Conservation (phyloP, 805 yeast species). For the Pichia insulana region DNA sequence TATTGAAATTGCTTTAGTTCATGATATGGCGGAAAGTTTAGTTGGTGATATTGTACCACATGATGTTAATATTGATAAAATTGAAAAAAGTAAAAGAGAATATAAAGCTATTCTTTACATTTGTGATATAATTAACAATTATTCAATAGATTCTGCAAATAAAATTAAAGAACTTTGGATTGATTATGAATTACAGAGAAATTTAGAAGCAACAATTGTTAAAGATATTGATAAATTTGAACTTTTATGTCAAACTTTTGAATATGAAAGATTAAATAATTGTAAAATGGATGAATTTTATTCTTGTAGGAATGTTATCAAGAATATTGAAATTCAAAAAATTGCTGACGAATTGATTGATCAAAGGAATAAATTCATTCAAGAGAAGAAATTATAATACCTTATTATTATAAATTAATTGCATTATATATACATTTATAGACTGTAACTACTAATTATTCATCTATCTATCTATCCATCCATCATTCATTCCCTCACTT, state of each 20-base stretch:
- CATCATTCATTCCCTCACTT: too few relatives aligned
- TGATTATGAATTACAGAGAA: constrained; percentile 80
- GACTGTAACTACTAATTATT: too few relatives aligned
- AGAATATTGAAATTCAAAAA: constrained; percentile 58
- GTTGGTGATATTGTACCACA: constrained; percentile 93
- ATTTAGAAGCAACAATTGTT: constrained; percentile 78
- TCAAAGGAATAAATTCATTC: constrained; percentile 38
- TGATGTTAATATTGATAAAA: constrained; percentile 54
- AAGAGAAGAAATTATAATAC: constrained; percentile 2
- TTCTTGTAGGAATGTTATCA: constrained; percentile 50
- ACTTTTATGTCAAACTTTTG: constrained; percentile 71
- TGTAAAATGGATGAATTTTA: constrained; percentile 65
- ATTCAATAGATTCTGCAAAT: constrained; percentile 50
- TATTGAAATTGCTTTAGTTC: constrained; percentile 78
- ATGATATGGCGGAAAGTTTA: constrained; percentile 88
- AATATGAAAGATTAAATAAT: constrained; percentile 65
- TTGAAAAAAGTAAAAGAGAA: constrained; percentile 81
- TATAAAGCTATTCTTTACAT: constrained; percentile 61
- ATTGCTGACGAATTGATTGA: constrained; percentile 55
- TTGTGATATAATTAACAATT: constrained; percentile 50
- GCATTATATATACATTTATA: not conserved
- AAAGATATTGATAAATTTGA: constrained; percentile 93
- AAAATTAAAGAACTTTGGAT: constrained; percentile 71
- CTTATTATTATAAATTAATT: not conserved
- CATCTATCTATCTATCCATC: too few relatives aligned